Percentiles rank a stretch among this genome's conserved stretches.
These are phyloP conservation scores for Protomyces arabidopsidicola DNA, from an alignment of 1,139 yeast species.

Conservation along the genomic window DNA sequence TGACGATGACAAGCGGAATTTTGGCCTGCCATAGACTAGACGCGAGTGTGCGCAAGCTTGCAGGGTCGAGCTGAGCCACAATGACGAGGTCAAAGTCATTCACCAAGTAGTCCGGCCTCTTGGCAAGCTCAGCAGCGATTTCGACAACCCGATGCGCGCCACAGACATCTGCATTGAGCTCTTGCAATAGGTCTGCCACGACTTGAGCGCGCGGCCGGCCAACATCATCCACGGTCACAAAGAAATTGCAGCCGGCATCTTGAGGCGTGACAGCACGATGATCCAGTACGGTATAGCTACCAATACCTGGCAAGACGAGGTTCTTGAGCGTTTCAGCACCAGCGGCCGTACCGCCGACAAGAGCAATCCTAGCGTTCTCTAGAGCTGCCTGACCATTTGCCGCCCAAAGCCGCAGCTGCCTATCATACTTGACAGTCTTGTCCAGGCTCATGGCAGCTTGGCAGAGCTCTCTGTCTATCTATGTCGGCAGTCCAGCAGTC, in stretches of 20 bases:
- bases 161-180: conserved; percentile 57
- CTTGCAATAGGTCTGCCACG: conserved; percentile 47
- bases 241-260: conserved; percentile 60
- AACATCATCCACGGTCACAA: conserved; percentile 48
- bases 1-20: conserved; percentile 54
- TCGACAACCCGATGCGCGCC: conserved; percentile 41
- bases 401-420: conserved; percentile 90
- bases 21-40: conserved; percentile 45
- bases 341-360: conserved; percentile 56
- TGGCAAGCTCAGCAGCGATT: conserved; percentile 22
- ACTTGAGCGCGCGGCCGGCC: conserved; percentile 46
- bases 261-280: conserved; percentile 42
- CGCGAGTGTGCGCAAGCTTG: conserved; percentile 38
- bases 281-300: conserved; percentile 60
- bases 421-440: conserved; percentile 54
- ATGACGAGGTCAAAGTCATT: conserved; percentile 52
- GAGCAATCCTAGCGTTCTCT: conserved; percentile 55
- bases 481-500: too few species aligned
- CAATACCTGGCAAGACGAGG: conserved; percentile 63
- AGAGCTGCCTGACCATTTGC: conserved; percentile 64
- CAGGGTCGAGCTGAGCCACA: conserved; percentile 39
- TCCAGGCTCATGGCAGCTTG: conserved; percentile 2
- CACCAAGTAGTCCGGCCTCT: conserved; percentile 45
- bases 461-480: background rate
- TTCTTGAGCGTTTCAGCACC: conserved; percentile 74